Evolutionary conservation across 331 rosid species (phyloP).

Genomic region (Stylosanthes scabra): DNA sequence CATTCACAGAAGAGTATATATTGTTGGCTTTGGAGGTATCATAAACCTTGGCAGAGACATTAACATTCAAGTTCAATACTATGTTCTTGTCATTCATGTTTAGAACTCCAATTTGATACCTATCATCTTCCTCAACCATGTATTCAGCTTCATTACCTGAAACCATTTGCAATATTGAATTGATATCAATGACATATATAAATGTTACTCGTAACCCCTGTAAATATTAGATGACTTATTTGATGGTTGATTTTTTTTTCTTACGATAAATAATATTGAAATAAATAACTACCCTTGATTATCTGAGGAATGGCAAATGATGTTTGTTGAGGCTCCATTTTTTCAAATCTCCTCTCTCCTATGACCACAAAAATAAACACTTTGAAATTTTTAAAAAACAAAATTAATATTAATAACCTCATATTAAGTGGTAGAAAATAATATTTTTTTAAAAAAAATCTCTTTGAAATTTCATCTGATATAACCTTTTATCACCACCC

Average conservation of each 20-base stretch:
- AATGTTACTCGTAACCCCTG: background rate
- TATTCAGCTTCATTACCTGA: conserved; percentile 66
- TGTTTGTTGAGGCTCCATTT: conserved; percentile 41
- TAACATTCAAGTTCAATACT: conserved; percentile 47
- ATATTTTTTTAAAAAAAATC: background rate
- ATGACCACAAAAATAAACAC: conserved; percentile 33
- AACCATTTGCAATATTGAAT: background rate
- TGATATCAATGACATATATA: background rate
- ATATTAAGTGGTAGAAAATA: background rate
- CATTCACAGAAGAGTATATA: conserved; percentile 56
- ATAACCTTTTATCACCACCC: conserved; percentile 64
- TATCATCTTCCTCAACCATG: conserved; percentile 68
- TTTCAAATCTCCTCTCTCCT: conserved; percentile 55
- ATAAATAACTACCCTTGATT: background rate
- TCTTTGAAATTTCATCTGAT: background rate
- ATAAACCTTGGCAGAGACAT: conserved; percentile 68
- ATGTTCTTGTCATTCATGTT: conserved; percentile 58
- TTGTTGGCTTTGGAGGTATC: conserved; percentile 65
- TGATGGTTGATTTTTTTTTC: background rate
- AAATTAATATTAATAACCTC: background rate
- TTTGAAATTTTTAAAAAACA: conserved; percentile 9
- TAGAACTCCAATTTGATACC: conserved; percentile 61
- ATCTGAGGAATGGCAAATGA: conserved; percentile 30
- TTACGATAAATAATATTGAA: background rate
- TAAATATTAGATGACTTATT: too few species aligned